Evolutionary conservation across 352 stramenopile species (phyloP), one percentile per base, ranked within the genome.

Genomic region (Globisporangium abappressorium): DNA sequence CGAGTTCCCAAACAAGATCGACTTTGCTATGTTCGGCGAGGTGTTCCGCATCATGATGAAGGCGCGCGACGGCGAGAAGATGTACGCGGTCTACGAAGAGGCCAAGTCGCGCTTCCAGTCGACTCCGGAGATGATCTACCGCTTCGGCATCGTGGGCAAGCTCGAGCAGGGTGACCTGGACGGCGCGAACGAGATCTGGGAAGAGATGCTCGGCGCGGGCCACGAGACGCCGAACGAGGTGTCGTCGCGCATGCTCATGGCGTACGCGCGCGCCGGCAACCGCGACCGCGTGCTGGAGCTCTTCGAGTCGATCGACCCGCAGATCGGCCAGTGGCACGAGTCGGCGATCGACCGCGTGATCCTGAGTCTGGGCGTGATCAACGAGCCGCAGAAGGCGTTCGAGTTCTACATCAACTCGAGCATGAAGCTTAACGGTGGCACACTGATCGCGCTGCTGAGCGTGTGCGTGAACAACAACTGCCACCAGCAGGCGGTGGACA

Each of bases 341-440:
- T 81, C 77, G 18, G 79, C 82, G 53, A 84, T 93, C 66, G 80
- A 93, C 66, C 85, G 83, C 22, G 78, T 91, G 28, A 89, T 93
- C 57, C 58, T 89, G 46, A 83, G 72, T 22, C 81, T 93, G 64
- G 85, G 85, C 5, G 79, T 89, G 18, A 77, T 79, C n/a, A 64
- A 77, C n/a, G 70, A 90, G 65, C 83, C 85, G 28, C 68, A 80
- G 11, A 78, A 83, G 60, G 68, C 85, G 9, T 93, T 93, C 61
- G 82, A 91, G 47, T 92, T 93, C 58, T 93, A 93, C 74, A 79
- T 80, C 53, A 87, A 90, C 67, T 93, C 85, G 49, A 90, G 79
- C 68, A 92, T 92, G 80, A 90, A 89, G 64, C 75, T 93, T 47
- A 89, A 78, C 66, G 79, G 82, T 26, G 79, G 80, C 30, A 93